Conservation (phyloP, 192 early-diverging fungal genomes). For the Coemansia sp. region DNA sequence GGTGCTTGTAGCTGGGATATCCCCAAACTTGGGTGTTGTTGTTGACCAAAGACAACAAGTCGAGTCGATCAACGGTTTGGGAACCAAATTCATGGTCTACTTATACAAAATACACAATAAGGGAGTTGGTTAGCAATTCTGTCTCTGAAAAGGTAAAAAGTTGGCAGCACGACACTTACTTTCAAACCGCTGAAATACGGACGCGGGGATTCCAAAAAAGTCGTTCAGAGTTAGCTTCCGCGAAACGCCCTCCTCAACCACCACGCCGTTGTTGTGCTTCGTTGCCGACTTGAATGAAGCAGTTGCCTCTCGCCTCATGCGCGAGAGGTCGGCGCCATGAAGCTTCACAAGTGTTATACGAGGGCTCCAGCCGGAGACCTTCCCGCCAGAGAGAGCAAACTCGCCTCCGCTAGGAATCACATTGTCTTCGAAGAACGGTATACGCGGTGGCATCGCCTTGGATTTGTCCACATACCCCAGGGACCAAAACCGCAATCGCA, state of each 20-base stretch:
- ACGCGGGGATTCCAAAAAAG: constrained; percentile 10
- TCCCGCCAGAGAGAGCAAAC: not conserved
- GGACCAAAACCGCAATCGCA: constrained; percentile 18
- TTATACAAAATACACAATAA: not conserved
- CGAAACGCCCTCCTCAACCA: not conserved
- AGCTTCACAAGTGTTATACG: constrained; percentile 15
- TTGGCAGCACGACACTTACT: not conserved
- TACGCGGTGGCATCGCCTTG: not conserved
- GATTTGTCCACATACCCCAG: not conserved
- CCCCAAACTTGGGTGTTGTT: not conserved
- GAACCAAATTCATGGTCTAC: constrained; percentile 1
- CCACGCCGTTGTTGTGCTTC: not conserved
- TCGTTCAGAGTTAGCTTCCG: constrained; percentile 10
- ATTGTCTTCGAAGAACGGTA: constrained; percentile 7
- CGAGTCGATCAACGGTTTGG: not conserved
- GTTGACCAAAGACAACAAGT: constrained; percentile 3
- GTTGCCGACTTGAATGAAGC: constrained; percentile 8
- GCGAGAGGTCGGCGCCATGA: constrained; percentile 3
- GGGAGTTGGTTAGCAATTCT: not conserved
- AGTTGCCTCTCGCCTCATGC: constrained; percentile 8
- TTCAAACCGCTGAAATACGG: constrained; percentile 4
- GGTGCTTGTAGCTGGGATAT: not conserved
- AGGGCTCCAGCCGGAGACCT: constrained; percentile 4
- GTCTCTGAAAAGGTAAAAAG: not conserved
- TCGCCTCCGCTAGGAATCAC: not conserved